Conservation (phyloP, 345 rosid species). For the Pugionium cornutum region DNA sequence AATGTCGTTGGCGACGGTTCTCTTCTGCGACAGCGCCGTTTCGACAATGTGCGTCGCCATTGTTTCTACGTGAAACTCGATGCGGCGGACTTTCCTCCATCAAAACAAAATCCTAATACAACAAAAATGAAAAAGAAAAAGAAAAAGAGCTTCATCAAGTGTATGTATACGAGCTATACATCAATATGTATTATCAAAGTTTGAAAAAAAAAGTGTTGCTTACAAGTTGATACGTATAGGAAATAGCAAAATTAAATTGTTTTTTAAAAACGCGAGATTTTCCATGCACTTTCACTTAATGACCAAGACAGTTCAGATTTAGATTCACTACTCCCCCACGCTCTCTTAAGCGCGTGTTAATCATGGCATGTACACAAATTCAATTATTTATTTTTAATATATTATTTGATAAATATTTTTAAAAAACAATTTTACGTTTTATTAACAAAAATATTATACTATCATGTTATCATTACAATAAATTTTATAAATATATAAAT, state of each 20-base stretch:
- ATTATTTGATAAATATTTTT: too few species aligned
- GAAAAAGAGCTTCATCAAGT: not conserved
- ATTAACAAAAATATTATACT: too few species aligned
- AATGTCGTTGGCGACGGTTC: slow-evolving; percentile 32
- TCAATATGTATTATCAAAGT: slow-evolving; percentile 26
- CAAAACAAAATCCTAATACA: slow-evolving; percentile 16
- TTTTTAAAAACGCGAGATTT: slow-evolving; percentile 34
- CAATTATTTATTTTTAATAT: too few species aligned
- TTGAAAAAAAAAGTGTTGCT: slow-evolving; percentile 21
- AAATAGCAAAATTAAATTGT: slow-evolving; percentile 25
- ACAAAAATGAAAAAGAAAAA: not conserved
- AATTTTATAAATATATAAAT: too few species aligned
- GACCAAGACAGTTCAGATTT: slow-evolving; percentile 34
- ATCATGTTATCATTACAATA: too few species aligned
- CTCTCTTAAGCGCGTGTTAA: slow-evolving; percentile 23
- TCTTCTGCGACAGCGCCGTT: slow-evolving; percentile 30
- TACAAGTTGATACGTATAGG: slow-evolving; percentile 44
- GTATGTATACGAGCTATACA: not conserved
- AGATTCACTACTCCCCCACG: slow-evolving; percentile 25
- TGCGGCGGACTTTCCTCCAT: slow-evolving; percentile 53
- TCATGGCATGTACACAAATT: not conserved
- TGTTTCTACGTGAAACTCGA: slow-evolving; percentile 45
- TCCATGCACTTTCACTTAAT: slow-evolving; percentile 46
- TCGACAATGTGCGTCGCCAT: slow-evolving; percentile 27
- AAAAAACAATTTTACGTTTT: too few species aligned